phyloP scores from a whole-genome alignment of 768 basidiomycete species.

The Trametes punicea region DNA sequence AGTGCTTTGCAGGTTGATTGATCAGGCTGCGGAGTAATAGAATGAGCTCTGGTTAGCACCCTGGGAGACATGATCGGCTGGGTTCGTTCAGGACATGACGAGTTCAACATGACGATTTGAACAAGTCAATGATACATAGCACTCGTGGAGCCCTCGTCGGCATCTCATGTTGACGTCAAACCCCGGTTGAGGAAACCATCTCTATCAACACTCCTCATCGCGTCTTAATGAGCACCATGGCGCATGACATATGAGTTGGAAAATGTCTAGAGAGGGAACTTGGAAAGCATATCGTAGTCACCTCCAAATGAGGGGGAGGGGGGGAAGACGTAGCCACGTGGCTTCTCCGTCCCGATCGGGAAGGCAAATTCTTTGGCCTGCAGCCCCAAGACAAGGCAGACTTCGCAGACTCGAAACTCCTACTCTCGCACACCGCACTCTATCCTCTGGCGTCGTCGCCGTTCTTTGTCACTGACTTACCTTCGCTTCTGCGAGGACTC shows the following conservation, averaged over 20 bases:
- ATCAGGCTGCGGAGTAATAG: background rate
- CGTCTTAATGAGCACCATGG: too few relatives aligned
- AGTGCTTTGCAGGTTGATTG: slow-evolving; percentile 24
- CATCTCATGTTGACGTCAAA: slow-evolving; percentile 8
- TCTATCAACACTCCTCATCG: too few relatives aligned
- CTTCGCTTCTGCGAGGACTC: background rate
- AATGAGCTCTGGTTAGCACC: too few relatives aligned
- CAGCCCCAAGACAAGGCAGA: background rate
- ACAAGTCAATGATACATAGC: slow-evolving; percentile 1
- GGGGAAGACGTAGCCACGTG: background rate
- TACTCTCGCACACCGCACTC: background rate
- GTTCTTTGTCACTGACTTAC: background rate
- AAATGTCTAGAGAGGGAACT: background rate
- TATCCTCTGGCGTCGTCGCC: background rate
- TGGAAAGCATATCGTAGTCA: background rate
- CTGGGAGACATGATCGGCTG: slow-evolving; percentile 1
- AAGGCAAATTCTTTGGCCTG: slow-evolving; percentile 3
- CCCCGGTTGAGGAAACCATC: background rate
- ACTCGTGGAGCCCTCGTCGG: background rate
- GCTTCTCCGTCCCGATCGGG: background rate
- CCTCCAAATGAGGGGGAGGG: background rate
- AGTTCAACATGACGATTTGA: background rate
- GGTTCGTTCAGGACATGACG: slow-evolving; percentile 8
- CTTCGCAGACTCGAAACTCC: background rate
- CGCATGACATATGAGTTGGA: too few relatives aligned